Evolutionary conservation across 2,329 filamentous ascomycete genomes (phyloP).

Genomic region (Coniochaeta prunicola): DNA sequence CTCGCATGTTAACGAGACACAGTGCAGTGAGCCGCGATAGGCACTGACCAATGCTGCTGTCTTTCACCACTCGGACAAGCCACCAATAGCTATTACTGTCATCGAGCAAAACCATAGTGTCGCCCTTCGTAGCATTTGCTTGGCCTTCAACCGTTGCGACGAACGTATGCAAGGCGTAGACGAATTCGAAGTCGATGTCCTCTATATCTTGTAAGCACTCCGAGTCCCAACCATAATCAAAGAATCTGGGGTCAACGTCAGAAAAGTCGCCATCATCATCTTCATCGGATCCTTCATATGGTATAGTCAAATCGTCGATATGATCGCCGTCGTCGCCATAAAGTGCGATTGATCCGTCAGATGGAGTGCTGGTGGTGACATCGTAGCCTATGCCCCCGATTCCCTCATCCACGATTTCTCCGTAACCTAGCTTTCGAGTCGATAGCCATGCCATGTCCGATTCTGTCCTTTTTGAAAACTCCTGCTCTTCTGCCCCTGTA

Average conservation of each 20-base stretch:
- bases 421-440: neutral
- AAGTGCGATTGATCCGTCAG: neutral
- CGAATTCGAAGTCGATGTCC: conserved; percentile 99
- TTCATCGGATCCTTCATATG: conserved; percentile 33
- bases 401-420: conserved; percentile 11
- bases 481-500: neutral
- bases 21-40: conserved; percentile 11
- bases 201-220: conserved; percentile 90
- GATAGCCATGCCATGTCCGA: neutral
- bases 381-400: conserved; percentile 1
- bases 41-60: conserved; percentile 75
- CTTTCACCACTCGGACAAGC: conserved; percentile 94
- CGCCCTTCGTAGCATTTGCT: conserved; percentile 95
- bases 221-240: conserved; percentile 67
- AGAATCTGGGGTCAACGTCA: conserved; percentile 47
- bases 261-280: conserved; percentile 52
- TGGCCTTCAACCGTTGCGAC: conserved; percentile 97
- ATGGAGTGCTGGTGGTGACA: neutral
- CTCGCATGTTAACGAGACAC: conserved; percentile 3
- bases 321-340: conserved; percentile 15
- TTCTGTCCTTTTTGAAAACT: neutral
- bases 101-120: conserved; percentile 96
- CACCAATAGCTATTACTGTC: conserved; percentile 99
- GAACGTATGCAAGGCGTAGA: conserved; percentile 96
- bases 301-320: conserved; percentile 28